Evolutionary conservation across 495 filamentous ascomycete genomes (phyloP).

Genomic region (Aspergillus coremiiformis): DNA sequence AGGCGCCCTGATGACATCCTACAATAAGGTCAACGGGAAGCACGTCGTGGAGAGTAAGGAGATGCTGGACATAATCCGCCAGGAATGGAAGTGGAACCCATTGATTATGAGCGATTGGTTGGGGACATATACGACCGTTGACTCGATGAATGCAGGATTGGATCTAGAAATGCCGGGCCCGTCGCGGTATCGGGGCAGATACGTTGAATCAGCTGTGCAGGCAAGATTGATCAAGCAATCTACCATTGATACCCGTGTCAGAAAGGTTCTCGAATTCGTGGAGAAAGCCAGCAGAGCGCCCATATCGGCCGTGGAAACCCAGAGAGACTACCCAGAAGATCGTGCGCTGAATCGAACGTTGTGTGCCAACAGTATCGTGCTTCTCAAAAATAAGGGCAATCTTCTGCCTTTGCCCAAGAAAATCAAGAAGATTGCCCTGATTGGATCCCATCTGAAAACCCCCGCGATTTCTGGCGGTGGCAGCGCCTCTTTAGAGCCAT

Average conservation of each 20-base stretch:
- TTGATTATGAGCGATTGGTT: conserved; percentile 36
- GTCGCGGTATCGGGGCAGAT: conserved; percentile 44
- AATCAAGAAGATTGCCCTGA: conserved; percentile 56
- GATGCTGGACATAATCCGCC: conserved; percentile 52
- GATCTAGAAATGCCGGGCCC: conserved; percentile 68
- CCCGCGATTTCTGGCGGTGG: conserved; percentile 69
- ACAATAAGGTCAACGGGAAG: conserved; percentile 65
- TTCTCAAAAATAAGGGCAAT: conserved; percentile 64
- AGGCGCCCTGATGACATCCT: conserved; percentile 63
- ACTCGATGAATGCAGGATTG: conserved; percentile 55
- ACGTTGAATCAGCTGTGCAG: conserved; percentile 39
- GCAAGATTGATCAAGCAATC: conserved; percentile 50
- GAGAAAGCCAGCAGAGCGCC: conserved; percentile 38
- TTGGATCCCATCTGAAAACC: conserved; percentile 67
- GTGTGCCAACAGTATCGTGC: conserved; percentile 57
- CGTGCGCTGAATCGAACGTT: conserved; percentile 52
- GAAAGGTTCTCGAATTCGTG: conserved; percentile 51
- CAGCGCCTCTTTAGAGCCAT: conserved; percentile 67
- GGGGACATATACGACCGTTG: conserved; percentile 52
- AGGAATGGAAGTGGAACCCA: conserved; percentile 58
- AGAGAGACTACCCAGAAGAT: conserved; percentile 52
- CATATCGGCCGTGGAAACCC: conserved; percentile 42
- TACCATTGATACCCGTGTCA: conserved; percentile 48
- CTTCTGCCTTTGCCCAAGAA: conserved; percentile 53
- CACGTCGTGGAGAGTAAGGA: conserved; percentile 55